Conservation (phyloP, 257 asterid species). For the Petrea volubilis region DNA sequence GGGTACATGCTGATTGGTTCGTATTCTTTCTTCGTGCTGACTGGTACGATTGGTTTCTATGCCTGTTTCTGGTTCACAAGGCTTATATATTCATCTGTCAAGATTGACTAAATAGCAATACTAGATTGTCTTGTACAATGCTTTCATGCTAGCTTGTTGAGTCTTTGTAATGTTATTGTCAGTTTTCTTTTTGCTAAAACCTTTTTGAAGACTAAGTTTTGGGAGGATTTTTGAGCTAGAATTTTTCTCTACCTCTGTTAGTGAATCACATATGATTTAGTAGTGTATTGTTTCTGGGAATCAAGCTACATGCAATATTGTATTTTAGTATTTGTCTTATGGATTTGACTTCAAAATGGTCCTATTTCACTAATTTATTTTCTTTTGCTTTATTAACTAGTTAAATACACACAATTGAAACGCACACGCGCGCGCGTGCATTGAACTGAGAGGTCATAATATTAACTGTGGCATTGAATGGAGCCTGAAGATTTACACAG, state of each 20-base stretch:
- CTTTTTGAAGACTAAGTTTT: slow-evolving; percentile 26
- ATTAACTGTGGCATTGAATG: no score
- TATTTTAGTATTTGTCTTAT: no score
- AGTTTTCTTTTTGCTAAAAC: slow-evolving; percentile 11
- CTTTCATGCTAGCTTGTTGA: slow-evolving; percentile 16
- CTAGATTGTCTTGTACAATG: slow-evolving; percentile 20
- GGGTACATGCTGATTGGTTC: slow-evolving; percentile 94
- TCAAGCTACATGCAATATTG: no score
- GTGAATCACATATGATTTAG: no score
- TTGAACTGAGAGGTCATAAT: no score
- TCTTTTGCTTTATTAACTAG: no score
- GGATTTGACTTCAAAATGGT: no score
- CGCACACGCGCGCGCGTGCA: no score
- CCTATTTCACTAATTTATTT: no score
- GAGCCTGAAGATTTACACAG: no score
- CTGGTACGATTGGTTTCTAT: slow-evolving; percentile 85
- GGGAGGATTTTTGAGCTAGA: slow-evolving; percentile 27
- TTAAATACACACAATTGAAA: no score
- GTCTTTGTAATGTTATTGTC: slow-evolving; percentile 28
- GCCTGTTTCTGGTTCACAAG: slow-evolving; percentile 93
- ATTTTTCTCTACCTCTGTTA: not conserved
- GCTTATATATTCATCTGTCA: slow-evolving; percentile 89
- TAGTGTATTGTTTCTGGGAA: no score
- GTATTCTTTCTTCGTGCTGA: slow-evolving; percentile 78
- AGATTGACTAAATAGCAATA: slow-evolving; percentile 59